Evolutionary conservation across 2,329 filamentous ascomycete genomes (phyloP).

Genomic region (Penicillium sp.): DNA sequence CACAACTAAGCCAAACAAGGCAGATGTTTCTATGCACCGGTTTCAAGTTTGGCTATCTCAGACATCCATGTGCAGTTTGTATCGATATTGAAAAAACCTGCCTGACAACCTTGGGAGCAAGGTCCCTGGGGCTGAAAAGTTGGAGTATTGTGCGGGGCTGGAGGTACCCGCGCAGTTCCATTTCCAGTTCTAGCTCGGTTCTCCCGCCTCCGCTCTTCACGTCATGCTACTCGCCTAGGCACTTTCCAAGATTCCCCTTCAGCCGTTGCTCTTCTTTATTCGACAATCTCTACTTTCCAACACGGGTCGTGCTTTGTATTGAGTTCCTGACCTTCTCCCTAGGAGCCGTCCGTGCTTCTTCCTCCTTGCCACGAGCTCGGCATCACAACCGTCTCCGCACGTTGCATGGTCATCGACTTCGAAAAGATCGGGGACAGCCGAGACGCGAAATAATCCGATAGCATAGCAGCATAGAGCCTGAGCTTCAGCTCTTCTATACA

Average conservation of each 20-base stretch:
- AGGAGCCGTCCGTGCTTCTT: background rate
- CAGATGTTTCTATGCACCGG: no score
- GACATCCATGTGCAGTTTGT: no score
- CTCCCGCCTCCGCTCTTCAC: slow-evolving; percentile 10
- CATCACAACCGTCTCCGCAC: slow-evolving; percentile 10
- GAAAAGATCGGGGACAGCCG: background rate
- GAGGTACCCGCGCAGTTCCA: slow-evolving; percentile 4
- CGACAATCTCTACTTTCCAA: background rate
- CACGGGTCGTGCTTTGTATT: background rate
- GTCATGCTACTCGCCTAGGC: slow-evolving; percentile 9
- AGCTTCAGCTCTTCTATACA: background rate
- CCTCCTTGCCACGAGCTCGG: background rate
- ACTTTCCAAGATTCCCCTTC: slow-evolving; percentile 1
- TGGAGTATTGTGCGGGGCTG: slow-evolving; percentile 5
- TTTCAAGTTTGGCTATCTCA: no score
- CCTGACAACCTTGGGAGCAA: no score
- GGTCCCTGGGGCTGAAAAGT: no score
- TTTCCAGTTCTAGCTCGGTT: background rate
- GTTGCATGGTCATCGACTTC: slow-evolving; percentile 9
- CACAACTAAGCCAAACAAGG: no score
- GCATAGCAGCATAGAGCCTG: background rate
- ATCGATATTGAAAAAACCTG: no score
- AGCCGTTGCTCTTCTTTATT: background rate
- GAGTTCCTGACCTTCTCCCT: background rate
- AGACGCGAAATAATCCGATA: background rate